Evolutionary conservation across 2,329 filamentous ascomycete species (phyloP).

Genomic region (Endocalyx cinctus): DNA sequence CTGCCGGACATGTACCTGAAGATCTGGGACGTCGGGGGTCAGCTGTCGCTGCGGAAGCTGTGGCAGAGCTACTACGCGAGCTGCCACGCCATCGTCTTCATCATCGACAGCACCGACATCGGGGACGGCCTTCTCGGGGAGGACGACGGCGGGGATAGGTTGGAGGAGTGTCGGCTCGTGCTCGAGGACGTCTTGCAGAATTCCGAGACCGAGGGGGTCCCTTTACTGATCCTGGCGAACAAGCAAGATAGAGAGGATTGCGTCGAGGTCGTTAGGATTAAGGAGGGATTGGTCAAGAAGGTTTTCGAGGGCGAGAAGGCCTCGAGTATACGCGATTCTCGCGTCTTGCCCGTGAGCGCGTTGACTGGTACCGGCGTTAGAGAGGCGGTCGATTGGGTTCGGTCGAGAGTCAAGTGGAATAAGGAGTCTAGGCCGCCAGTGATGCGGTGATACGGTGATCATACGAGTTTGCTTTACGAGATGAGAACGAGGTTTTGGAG

Average conservation of each 20-base stretch:
- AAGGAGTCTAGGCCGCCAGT: conserved; percentile 88
- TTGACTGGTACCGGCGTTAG: conserved; percentile 80
- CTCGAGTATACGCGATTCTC: conserved; percentile 77
- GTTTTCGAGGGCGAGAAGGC: conserved; percentile 95
- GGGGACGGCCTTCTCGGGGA: conserved; percentile 68
- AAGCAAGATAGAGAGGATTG: conserved; percentile 98
- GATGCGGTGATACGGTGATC: conserved; percentile 85
- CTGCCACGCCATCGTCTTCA: conserved; percentile 96
- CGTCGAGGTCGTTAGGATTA: conserved; percentile 94
- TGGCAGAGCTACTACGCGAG: conserved; percentile 96
- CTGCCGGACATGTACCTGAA: conserved; percentile 95
- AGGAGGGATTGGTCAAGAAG: conserved; percentile 91
- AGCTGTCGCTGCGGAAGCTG: conserved; percentile 79
- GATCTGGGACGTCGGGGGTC: conserved; percentile 96
- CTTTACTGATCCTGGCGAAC: conserved; percentile 87
- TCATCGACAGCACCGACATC: conserved; percentile 92
- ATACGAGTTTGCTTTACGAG: too few relatives aligned
- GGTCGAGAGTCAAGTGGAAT: conserved; percentile 91
- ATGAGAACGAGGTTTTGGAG: too few relatives aligned
- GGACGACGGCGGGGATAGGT: conserved; percentile 54
- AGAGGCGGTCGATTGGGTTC: conserved; percentile 96
- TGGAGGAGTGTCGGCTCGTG: conserved; percentile 86
- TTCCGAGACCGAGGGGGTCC: conserved; percentile 84
- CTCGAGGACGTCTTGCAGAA: conserved; percentile 86
- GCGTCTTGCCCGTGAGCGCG: conserved; percentile 89